These are phyloP conservation scores for Alternaria triticina DNA, from an alignment of 2,329 filamentous ascomycete species.

Conservation along the genomic window DNA sequence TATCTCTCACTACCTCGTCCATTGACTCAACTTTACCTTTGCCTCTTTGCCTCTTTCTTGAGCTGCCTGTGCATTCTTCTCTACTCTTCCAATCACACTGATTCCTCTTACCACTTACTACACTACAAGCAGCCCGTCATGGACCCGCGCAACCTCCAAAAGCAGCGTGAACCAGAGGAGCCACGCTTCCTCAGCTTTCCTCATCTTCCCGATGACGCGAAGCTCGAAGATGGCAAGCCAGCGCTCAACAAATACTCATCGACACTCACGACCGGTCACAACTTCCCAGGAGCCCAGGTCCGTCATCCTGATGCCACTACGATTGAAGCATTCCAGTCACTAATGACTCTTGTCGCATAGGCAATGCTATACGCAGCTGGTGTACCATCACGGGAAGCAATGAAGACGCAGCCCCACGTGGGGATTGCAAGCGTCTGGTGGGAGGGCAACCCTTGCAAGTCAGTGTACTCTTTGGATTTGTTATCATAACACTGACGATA, in stretches of 20 bases:
- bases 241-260: conserved; percentile 86
- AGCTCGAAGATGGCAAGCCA: conserved; percentile 63
- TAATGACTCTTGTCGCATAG: conserved; percentile 52
- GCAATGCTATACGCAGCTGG: conserved; percentile 96
- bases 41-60: not conserved
- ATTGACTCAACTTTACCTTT: conserved; percentile 1
- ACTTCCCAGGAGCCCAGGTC: conserved; percentile 90
- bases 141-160: conserved; percentile 46
- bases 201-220: conserved; percentile 59
- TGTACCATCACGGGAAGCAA: conserved; percentile 79
- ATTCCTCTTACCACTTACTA: not conserved
- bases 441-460: conserved; percentile 98
- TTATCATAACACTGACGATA: conserved; percentile 29
- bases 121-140: conserved; percentile 27
- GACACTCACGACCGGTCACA: conserved; percentile 80
- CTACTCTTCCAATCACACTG: not conserved
- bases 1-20: conserved; percentile 26
- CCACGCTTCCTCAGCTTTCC: conserved; percentile 63
- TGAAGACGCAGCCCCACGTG: conserved; percentile 90
- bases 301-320: conserved; percentile 11
- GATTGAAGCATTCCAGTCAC: not conserved
- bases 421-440: conserved; percentile 94
- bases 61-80: not conserved
- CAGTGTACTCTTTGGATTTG: conserved; percentile 47
- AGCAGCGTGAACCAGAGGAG: conserved; percentile 47